Base-by-base conservation (phyloP, 495 filamentous ascomycete genomes). In the Glarea lozoyensis region DNA sequence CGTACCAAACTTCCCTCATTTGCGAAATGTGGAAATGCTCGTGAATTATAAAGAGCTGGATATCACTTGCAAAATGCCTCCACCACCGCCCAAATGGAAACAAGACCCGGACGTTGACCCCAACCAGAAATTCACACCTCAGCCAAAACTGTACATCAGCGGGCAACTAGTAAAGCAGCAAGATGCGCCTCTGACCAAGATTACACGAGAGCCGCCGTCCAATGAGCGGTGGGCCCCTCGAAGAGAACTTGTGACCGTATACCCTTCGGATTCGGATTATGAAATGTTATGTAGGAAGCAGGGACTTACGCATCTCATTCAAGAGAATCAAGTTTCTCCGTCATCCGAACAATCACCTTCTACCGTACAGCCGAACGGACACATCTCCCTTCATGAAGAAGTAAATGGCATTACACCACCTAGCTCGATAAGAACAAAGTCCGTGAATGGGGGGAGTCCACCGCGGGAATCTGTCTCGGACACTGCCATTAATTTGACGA, bases 1-100 rank as follows among this genome's bases (percentile, higher is more conserved):
- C 25, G 72, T 85, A 22, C 79, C 82, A 12, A 77, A 77, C 48
- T 72, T 84, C 42, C 75, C 75, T 34, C 84, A 88, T 57, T 71
- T 88, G 15, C 71, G 74, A 21, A 72, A 75, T 40, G 35, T 88
- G 31, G 68, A 74, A 37, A 63, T 84, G 31, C 57, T 62, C 2
- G 64, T 77, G 38, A 60, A 62, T 21, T 75, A 77, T 45, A 57
- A 62, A 23, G 73, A 77, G 43, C 60, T 77, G 12, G 35, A 37
- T 21, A 21, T 21, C 17, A 37, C 10, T 7, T 37, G 19, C 16
- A 16, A 37, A n/a, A 5, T 6, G 5, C 35, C 35, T 6, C 35
- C 35, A 5, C 35, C 35, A 7, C 5, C 41, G 25, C 7, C 21
- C n/a, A 73, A 73, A 56, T 77, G 71, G 70, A 74, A 64, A 49